Evolutionary conservation across 306 rosid genomes (phyloP).

Genomic region (Cicer yamashitae): DNA sequence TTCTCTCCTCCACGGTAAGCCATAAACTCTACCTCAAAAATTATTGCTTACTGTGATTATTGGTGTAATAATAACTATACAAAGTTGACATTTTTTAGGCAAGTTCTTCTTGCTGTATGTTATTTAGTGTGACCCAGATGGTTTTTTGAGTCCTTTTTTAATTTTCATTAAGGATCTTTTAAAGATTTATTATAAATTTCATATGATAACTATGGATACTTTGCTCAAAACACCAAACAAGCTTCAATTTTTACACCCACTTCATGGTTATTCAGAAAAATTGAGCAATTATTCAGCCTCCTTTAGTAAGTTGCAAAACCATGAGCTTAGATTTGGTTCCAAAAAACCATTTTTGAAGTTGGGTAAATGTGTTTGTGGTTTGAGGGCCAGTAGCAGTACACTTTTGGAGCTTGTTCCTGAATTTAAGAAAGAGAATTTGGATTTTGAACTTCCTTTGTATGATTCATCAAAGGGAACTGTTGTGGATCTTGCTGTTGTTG

Average conservation of each 20-base stretch:
- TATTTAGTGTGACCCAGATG: slow-evolving; percentile 44
- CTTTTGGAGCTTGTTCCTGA: slow-evolving; percentile 97
- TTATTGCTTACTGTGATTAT: slow-evolving; percentile 14
- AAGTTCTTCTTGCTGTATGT: slow-evolving; percentile 4
- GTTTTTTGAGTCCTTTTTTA: slow-evolving; percentile 37
- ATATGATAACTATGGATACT: slow-evolving; percentile 72
- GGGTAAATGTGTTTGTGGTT: slow-evolving; percentile 53
- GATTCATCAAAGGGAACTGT: slow-evolving; percentile 78
- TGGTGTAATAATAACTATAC: not conserved
- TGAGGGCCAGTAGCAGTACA: slow-evolving; percentile 66
- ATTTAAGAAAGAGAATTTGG: slow-evolving; percentile 83
- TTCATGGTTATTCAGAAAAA: slow-evolving; percentile 81
- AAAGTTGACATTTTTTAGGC: slow-evolving; percentile 5
- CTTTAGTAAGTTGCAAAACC: slow-evolving; percentile 61
- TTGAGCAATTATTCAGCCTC: slow-evolving; percentile 50
- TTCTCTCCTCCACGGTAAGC: slow-evolving; percentile 54
- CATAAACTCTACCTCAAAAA: slow-evolving; percentile 10
- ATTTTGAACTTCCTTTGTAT: slow-evolving; percentile 87
- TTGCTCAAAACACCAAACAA: slow-evolving; percentile 88
- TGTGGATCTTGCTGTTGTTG: slow-evolving; percentile 94
- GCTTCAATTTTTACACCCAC: slow-evolving; percentile 78
- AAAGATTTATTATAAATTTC: slow-evolving; percentile 18
- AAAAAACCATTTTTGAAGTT: slow-evolving; percentile 47
- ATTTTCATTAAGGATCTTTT: slow-evolving; percentile 39
- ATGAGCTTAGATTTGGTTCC: slow-evolving; percentile 66